Conservation (phyloP, 2,329 filamentous ascomycete species). For the Dryadomyces quercus-mongolicae region DNA sequence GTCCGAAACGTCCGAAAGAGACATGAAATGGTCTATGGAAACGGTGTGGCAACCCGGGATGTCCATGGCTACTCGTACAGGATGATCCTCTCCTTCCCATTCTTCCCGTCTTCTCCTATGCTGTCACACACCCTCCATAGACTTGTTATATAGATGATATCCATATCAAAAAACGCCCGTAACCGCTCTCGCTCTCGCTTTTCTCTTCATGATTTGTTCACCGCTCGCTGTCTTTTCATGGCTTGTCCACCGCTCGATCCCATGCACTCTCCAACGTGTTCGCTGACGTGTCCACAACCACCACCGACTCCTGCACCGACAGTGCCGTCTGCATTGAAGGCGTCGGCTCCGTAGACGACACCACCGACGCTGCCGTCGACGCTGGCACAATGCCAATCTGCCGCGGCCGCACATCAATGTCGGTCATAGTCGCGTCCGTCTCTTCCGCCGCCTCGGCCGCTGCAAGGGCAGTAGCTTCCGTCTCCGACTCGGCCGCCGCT, state of each 20-base stretch:
- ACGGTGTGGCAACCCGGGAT: too few relatives aligned
- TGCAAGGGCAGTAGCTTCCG: background rate
- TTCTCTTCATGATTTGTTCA: background rate
- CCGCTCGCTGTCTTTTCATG: constrained; percentile 1
- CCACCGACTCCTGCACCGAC: constrained; percentile 35
- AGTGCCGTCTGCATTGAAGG: background rate
- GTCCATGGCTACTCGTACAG: too few relatives aligned
- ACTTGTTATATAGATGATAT: background rate
- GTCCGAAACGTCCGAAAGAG: too few relatives aligned
- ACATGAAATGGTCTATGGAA: too few relatives aligned
- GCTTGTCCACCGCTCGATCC: constrained; percentile 46
- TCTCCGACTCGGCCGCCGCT: constrained; percentile 11
- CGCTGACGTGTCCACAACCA: constrained; percentile 35
- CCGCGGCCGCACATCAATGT: background rate
- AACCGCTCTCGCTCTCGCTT: background rate
- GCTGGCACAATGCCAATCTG: background rate
- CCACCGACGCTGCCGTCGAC: background rate
- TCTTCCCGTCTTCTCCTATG: background rate
- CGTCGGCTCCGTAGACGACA: background rate
- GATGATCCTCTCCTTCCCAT: background rate
- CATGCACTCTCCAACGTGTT: constrained; percentile 55
- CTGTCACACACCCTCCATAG: background rate
- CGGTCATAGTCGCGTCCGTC: background rate
- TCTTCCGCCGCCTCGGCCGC: background rate
- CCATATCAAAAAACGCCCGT: background rate